These are phyloP conservation scores for Lentinula sp. DNA, from an alignment of 768 basidiomycete genomes.

Conservation along the genomic window DNA sequence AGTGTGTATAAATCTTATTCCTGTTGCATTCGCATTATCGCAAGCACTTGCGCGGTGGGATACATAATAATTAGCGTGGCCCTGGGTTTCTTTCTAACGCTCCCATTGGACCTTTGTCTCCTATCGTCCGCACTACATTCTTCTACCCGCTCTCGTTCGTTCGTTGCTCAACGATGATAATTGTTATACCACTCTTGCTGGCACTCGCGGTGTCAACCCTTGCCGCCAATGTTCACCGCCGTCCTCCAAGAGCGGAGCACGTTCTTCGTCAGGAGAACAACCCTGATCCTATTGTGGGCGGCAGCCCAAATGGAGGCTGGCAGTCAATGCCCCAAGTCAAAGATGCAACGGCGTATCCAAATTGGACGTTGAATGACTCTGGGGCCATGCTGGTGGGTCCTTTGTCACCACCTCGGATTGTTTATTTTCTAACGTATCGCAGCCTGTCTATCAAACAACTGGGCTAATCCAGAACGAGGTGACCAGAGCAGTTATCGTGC, in stretches of 20 bases:
- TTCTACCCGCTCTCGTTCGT: background rate
- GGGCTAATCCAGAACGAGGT: conserved; percentile 4
- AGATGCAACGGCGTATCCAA: conserved; percentile 6
- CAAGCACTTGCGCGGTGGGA: no score
- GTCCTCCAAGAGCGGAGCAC: background rate
- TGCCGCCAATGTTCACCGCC: background rate
- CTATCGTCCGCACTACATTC: background rate
- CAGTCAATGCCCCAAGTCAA: conserved; percentile 1
- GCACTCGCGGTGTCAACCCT: background rate
- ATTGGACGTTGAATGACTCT: conserved; percentile 1
- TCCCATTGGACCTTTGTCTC: background rate
- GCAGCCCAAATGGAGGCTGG: conserved; percentile 6
- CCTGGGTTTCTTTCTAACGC: no score
- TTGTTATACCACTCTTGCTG: background rate
- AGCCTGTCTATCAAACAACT: conserved; percentile 9
- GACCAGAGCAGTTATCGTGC: conserved; percentile 6
- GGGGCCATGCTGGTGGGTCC: conserved; percentile 1
- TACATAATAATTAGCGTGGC: no score
- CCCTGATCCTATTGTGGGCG: conserved; percentile 4
- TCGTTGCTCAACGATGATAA: background rate
- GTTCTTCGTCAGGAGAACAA: background rate
- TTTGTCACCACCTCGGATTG: no score
- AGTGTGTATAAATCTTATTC: no score
- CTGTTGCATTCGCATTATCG: no score
- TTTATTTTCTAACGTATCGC: background rate